Evolutionary conservation across 805 yeast species (phyloP).

Genomic region (Candida nonsorbophila): DNA sequence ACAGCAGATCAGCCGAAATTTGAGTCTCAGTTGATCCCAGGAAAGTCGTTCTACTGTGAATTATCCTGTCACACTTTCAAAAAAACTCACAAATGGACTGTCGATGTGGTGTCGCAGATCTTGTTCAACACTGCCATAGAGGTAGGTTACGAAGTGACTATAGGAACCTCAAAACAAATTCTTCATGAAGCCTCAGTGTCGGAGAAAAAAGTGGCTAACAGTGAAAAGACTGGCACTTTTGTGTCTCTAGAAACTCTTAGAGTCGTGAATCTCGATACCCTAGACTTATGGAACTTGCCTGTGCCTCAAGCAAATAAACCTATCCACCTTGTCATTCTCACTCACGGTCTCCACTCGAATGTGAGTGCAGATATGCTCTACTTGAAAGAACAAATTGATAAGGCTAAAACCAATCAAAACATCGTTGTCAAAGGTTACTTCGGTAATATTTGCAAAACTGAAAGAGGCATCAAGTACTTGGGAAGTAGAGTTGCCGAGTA

Average conservation of each 20-base stretch:
- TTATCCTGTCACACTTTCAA: slow-evolving; percentile 61
- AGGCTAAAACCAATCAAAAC: slow-evolving; percentile 47
- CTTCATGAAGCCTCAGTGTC: slow-evolving; percentile 25
- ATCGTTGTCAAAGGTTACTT: slow-evolving; percentile 77
- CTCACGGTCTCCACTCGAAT: slow-evolving; percentile 93
- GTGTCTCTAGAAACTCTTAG: slow-evolving; percentile 23
- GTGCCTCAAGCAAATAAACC: slow-evolving; percentile 44
- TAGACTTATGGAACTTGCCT: slow-evolving; percentile 74
- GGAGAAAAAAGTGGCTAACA: slow-evolving; percentile 13
- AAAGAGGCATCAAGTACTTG: slow-evolving; percentile 76
- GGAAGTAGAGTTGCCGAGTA: slow-evolving; percentile 80
- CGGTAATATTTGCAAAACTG: slow-evolving; percentile 84
- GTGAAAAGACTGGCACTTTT: slow-evolving; percentile 25
- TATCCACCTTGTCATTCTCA: slow-evolving; percentile 75
- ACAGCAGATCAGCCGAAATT: slow-evolving; percentile 75
- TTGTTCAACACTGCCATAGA: slow-evolving; percentile 64
- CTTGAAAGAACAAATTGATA: slow-evolving; percentile 73
- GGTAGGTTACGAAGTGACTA: slow-evolving; percentile 59
- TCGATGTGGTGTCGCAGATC: slow-evolving; percentile 79
- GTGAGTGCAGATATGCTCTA: slow-evolving; percentile 86
- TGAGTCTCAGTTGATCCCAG: slow-evolving; percentile 68
- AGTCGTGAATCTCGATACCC: slow-evolving; percentile 54
- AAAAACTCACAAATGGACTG: slow-evolving; percentile 60
- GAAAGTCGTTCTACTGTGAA: slow-evolving; percentile 56
- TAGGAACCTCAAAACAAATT: slow-evolving; percentile 42